Evolutionary conservation across 1,139 yeast species (phyloP).

Genomic region (Diutina pseudorugosa): DNA sequence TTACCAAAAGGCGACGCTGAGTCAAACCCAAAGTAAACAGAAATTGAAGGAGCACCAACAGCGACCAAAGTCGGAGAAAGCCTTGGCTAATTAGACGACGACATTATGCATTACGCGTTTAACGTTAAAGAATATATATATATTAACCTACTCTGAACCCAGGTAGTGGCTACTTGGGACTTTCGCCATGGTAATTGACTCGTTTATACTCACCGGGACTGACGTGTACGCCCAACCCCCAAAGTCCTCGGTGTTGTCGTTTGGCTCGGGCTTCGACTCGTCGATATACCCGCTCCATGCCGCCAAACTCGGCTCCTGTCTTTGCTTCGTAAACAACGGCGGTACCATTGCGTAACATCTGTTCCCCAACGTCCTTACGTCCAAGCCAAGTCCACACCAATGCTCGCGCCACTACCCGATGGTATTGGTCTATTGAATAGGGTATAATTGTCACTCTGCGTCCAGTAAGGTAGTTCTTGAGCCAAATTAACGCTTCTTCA

Average conservation of each 20-base stretch:
- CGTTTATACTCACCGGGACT: neutral
- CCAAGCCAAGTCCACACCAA: constrained; percentile 67
- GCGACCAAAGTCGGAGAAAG: neutral
- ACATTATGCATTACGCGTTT: neutral
- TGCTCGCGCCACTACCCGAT: constrained; percentile 77
- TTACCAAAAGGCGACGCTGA: neutral
- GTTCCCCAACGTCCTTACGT: constrained; percentile 67
- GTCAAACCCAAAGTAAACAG: neutral
- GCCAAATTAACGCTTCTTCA: constrained; percentile 76
- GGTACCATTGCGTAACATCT: constrained; percentile 74
- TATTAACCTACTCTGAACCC: neutral
- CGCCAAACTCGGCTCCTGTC: constrained; percentile 77
- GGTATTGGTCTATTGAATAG: constrained; percentile 75
- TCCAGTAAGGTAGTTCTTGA: constrained; percentile 51
- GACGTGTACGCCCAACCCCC: constrained; percentile 28
- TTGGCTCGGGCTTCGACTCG: constrained; percentile 50
- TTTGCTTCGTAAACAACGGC: constrained; percentile 84
- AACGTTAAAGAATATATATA: neutral
- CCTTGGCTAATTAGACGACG: neutral
- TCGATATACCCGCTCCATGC: constrained; percentile 48
- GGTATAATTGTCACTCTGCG: constrained; percentile 65
- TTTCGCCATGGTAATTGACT: neutral
- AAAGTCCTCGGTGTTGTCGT: constrained; percentile 49
- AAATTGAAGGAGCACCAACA: neutral
- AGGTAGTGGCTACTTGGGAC: neutral